Evolutionary conservation across 805 yeast genomes (phyloP).

Genomic region (Candida corydali): DNA sequence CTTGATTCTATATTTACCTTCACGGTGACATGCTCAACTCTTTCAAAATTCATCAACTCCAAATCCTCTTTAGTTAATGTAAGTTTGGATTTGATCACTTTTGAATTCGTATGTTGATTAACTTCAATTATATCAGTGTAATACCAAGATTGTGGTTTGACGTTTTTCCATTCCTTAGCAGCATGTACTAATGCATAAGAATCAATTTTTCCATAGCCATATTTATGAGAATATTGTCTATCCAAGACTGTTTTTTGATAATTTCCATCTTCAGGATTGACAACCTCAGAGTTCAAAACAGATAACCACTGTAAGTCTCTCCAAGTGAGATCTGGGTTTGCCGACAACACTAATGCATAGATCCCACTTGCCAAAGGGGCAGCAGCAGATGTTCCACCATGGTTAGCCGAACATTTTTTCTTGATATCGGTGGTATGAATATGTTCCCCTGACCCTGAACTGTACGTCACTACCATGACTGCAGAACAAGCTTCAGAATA

Average conservation of each 20-base stretch:
- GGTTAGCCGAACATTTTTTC: slow-evolving; percentile 62
- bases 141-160: slow-evolving; percentile 89
- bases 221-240: slow-evolving; percentile 72
- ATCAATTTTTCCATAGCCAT: slow-evolving; percentile 91
- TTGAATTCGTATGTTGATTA: slow-evolving; percentile 15
- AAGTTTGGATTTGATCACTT: slow-evolving; percentile 24
- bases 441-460: slow-evolving; percentile 85
- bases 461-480: slow-evolving; percentile 87
- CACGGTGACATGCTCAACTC: slow-evolving; percentile 82
- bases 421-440: slow-evolving; percentile 85
- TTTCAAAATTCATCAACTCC: slow-evolving; percentile 54
- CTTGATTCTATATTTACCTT: slow-evolving; percentile 65
- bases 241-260: slow-evolving; percentile 73
- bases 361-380: slow-evolving; percentile 99
- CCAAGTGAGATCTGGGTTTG: slow-evolving; percentile 89
- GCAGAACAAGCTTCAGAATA: slow-evolving; percentile 95
- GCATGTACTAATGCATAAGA: slow-evolving; percentile 67
- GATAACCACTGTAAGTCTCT: slow-evolving; percentile 88
- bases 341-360: slow-evolving; percentile 74
- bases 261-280: slow-evolving; percentile 62
- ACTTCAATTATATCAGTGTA: slow-evolving; percentile 45
- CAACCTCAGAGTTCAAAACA: slow-evolving; percentile 63
- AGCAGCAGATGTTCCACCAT: slow-evolving; percentile 98
- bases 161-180: slow-evolving; percentile 74
- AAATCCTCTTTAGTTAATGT: slow-evolving; percentile 48